phyloP scores from a whole-genome alignment of 2,329 filamentous ascomycete genomes.

The Aplosporella prunicola region DNA sequence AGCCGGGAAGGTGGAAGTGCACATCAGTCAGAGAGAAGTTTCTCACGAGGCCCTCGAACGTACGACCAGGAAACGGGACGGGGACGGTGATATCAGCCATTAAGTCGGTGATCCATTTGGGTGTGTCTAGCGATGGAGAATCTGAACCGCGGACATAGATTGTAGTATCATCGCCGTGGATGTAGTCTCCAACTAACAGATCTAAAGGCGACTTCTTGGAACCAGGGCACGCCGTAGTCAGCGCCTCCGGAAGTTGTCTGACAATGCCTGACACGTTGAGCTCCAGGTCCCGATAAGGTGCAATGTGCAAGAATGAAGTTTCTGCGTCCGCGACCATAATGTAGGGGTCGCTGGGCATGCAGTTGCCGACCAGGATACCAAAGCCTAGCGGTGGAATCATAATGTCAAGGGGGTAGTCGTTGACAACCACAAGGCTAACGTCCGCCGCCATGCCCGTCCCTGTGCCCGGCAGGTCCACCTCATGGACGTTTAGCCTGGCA shows the following conservation, averaged over 20 bases:
- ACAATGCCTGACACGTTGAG: conserved; percentile 65
- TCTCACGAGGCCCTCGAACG: conserved; percentile 72
- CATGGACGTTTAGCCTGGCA: conserved; percentile 67
- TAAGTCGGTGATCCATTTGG: conserved; percentile 73
- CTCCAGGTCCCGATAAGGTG: conserved; percentile 57
- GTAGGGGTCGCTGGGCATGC: conserved; percentile 57
- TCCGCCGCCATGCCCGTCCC: conserved; percentile 68
- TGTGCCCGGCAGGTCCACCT: conserved; percentile 48
- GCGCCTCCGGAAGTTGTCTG: conserved; percentile 59
- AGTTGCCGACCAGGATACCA: conserved; percentile 76
- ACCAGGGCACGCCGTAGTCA: conserved; percentile 66
- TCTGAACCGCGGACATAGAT: conserved; percentile 76
- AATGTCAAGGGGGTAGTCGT: conserved; percentile 69
- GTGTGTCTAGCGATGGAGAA: conserved; percentile 56
- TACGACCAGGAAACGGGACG: conserved; percentile 71
- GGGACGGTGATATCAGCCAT: conserved; percentile 75
- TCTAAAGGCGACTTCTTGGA: conserved; percentile 77
- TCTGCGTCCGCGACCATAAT: conserved; percentile 71
- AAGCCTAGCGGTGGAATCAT: conserved; percentile 73
- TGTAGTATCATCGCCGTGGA: conserved; percentile 67
- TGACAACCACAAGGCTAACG: conserved; percentile 60
- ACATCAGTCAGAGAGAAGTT: conserved; percentile 82
- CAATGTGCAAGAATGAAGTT: conserved; percentile 57
- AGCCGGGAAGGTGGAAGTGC: conserved; percentile 75
- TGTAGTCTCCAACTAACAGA: conserved; percentile 66